A percentile compares a stretch with the other conserved stretches of the same genome.
These are phyloP conservation scores for Candida albicans DNA, from an alignment of 1,139 yeast genomes.

Conservation along the genomic window DNA sequence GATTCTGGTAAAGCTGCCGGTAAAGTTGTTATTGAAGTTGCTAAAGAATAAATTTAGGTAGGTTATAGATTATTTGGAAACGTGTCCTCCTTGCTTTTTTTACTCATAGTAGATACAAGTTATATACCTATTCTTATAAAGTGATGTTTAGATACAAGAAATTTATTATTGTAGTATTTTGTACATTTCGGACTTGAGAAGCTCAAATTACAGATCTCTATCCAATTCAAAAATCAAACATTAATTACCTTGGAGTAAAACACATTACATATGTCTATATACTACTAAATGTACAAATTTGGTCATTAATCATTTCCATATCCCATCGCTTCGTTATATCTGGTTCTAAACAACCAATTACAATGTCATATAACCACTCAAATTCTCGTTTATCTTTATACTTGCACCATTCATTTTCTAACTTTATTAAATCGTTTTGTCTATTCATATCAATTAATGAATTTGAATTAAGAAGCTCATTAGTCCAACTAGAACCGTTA, in stretches of 20 bases:
- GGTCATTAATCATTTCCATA: constrained; percentile 34
- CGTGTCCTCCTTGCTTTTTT: too few species aligned
- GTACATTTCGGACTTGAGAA: too few species aligned
- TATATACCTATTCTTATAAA: too few species aligned
- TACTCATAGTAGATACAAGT: too few species aligned
- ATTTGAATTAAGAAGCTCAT: constrained; percentile 16
- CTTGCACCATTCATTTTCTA: constrained; percentile 25
- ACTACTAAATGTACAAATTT: constrained; percentile 2
- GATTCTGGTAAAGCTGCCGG: constrained; percentile 57
- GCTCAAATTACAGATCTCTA: not conserved
- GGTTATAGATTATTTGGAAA: too few species aligned
- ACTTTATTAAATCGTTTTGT: constrained; percentile 15
- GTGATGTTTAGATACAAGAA: too few species aligned
- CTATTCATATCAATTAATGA: constrained; percentile 26
- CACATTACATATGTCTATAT: not conserved
- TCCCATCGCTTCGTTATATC: constrained; percentile 54
- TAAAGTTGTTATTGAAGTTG: constrained; percentile 48
- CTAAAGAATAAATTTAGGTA: not conserved
- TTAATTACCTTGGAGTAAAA: not conserved
- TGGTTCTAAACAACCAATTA: constrained; percentile 55
- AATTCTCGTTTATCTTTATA: constrained; percentile 22
- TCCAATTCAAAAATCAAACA: not conserved
- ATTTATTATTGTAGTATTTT: too few species aligned
- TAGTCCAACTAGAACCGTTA: constrained; percentile 8
- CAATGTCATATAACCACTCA: constrained; percentile 40